A percentile compares a stretch with the other conserved stretches of the same genome.
phyloP scores from a whole-genome alignment of 768 basidiomycete species.

The Grammothele lineata region DNA sequence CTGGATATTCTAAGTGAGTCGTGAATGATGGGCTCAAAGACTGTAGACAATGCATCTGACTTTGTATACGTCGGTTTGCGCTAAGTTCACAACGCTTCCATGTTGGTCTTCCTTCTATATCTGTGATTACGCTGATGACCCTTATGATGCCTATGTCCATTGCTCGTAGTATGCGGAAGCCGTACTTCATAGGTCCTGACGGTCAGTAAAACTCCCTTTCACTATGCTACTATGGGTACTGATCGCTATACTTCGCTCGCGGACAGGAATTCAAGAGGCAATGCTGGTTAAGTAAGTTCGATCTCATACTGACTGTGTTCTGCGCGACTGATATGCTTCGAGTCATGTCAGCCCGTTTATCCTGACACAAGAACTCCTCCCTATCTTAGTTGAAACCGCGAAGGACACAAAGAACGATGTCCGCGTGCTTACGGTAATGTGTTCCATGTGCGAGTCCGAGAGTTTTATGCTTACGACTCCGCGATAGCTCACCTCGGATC shows the following conservation, averaged over 20 bases:
- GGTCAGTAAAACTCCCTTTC: too few relatives aligned
- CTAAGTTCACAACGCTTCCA: too few relatives aligned
- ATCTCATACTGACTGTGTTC: not conserved
- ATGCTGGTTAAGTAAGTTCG: constrained; percentile 41
- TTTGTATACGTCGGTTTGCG: too few relatives aligned
- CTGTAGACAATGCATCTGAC: too few relatives aligned
- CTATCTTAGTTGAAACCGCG: constrained; percentile 48
- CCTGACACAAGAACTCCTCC: constrained; percentile 50
- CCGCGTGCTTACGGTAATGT: constrained; percentile 52
- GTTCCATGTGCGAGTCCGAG: not conserved
- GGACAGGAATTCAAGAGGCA: constrained; percentile 33
- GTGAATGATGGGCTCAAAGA: too few relatives aligned
- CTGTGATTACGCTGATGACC: too few relatives aligned
- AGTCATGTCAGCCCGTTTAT: constrained; percentile 35
- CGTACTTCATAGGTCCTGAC: too few relatives aligned
- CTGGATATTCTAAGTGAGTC: constrained; percentile 40
- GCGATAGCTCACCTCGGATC: constrained; percentile 15
- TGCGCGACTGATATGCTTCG: constrained; percentile 37
- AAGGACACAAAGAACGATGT: constrained; percentile 47
- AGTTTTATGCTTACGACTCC: not conserved
- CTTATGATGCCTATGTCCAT: too few relatives aligned
- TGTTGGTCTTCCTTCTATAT: too few relatives aligned
- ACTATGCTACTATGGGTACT: too few relatives aligned
- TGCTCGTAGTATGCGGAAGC: too few relatives aligned
- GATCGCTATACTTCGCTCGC: too few relatives aligned